Evolutionary conservation across 2,329 filamentous ascomycete species (phyloP).

Genomic region (Trichophyton equinum): DNA sequence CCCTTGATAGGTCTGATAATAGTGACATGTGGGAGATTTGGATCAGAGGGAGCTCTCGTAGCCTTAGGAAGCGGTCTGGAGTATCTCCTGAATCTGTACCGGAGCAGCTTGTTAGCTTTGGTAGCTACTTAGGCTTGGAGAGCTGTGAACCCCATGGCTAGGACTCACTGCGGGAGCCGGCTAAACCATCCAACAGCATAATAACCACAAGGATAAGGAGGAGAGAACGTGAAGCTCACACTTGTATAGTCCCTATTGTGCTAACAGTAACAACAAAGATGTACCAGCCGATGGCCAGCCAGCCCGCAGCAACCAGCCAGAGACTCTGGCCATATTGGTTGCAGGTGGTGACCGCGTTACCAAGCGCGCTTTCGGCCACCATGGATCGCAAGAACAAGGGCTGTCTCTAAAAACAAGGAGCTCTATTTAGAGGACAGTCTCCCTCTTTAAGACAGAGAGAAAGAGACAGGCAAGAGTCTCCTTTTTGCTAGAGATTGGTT

Average conservation of each 20-base stretch:
- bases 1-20: constrained; percentile 90
- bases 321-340: constrained; percentile 10
- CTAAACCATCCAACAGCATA: not conserved
- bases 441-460: not conserved
- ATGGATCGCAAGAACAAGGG: not conserved
- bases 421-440: not conserved
- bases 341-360: constrained; percentile 5
- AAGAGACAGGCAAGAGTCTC: not conserved
- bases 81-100: constrained; percentile 43
- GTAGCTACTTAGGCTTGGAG: not conserved
- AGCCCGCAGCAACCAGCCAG: constrained; percentile 33
- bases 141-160: not conserved
- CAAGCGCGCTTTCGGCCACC: constrained; percentile 2
- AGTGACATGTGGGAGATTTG: constrained; percentile 65
- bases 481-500: not conserved
- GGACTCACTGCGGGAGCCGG: too few relatives aligned
- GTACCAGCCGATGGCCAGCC: constrained; percentile 44
- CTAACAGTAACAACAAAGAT: constrained; percentile 44
- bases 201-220: not conserved
- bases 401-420: not conserved
- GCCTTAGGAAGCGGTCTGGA: constrained; percentile 35
- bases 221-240: constrained; percentile 35
- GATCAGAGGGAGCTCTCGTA: constrained; percentile 21
- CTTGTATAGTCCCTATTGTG: constrained; percentile 45
- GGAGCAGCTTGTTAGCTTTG: not conserved